Evolutionary conservation across 2,329 filamentous ascomycete species (phyloP).

Genomic region (Colletotrichum noveboracense): DNA sequence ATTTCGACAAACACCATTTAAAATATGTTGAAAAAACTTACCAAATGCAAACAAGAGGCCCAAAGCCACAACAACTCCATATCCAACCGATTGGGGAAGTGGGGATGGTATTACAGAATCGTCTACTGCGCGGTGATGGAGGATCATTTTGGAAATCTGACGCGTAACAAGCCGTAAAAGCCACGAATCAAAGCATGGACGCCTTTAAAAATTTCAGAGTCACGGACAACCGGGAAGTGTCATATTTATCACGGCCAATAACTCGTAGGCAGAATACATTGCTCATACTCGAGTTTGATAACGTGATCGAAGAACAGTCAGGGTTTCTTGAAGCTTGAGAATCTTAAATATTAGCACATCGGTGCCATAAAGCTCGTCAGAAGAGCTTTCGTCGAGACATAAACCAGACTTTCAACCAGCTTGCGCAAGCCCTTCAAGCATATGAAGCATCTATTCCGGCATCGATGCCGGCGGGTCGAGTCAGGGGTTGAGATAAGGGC

Average conservation of each 20-base stretch:
- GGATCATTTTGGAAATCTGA: neutral
- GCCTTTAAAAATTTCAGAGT: neutral
- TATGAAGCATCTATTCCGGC: neutral
- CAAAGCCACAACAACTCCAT: neutral
- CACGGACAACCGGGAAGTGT: neutral
- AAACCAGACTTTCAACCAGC: neutral
- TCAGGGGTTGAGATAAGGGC: neutral
- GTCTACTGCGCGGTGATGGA: neutral
- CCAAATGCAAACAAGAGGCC: neutral
- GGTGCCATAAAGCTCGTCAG: neutral
- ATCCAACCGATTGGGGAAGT: slow-evolving; percentile 3
- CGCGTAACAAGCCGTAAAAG: neutral
- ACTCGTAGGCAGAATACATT: neutral
- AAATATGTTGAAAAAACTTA: neutral
- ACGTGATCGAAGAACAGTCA: neutral
- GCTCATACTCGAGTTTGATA: neutral
- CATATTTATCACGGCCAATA: neutral
- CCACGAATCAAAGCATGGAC: neutral
- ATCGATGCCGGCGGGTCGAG: neutral
- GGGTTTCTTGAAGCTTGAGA: neutral
- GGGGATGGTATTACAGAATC: neutral
- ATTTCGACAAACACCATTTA: slow-evolving; percentile 29
- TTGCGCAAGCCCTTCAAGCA: neutral
- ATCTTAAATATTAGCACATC: neutral
- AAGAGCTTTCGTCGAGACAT: neutral